phyloP scores from a whole-genome alignment of 176 grass and related monocot species.

The Hsuehochloa calcarea region DNA sequence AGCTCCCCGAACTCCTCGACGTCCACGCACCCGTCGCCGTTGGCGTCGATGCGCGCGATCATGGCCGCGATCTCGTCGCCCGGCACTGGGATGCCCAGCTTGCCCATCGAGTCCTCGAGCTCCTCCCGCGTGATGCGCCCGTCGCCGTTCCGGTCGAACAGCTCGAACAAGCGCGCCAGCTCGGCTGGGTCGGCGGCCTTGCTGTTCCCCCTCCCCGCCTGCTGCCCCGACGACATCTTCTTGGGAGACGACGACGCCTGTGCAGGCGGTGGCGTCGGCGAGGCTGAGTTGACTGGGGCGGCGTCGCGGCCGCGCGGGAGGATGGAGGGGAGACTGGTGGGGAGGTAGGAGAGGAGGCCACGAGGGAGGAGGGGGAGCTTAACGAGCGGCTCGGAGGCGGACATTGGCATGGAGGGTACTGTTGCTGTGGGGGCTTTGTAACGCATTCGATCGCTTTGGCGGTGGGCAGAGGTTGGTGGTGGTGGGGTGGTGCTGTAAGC shows the following conservation, averaged over 20 bases:
- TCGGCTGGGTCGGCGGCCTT: conserved; percentile 21
- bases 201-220: neutral
- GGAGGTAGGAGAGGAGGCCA: conserved; percentile 50
- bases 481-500: conserved; percentile 15
- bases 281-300: neutral
- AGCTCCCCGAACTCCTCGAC: conserved; percentile 67
- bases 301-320: conserved; percentile 23
- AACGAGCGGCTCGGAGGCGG: conserved; percentile 24
- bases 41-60: conserved; percentile 74
- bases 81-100: conserved; percentile 55
- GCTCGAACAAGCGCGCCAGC: conserved; percentile 62
- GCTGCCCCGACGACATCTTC: conserved; percentile 26
- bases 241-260: neutral
- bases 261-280: neutral
- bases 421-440: conserved; percentile 21
- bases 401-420: conserved; percentile 16
- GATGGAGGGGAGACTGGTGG: conserved; percentile 43
- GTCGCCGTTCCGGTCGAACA: conserved; percentile 77
- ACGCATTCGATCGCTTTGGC: neutral
- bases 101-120: conserved; percentile 65
- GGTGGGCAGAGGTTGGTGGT: neutral
- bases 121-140: conserved; percentile 72
- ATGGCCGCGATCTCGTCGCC: conserved; percentile 54
- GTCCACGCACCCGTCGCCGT: conserved; percentile 77
- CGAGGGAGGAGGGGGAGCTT: conserved; percentile 26